Evolutionary conservation across 495 filamentous ascomycete species (phyloP).

Genomic region (Talaromyces wortmannii): DNA sequence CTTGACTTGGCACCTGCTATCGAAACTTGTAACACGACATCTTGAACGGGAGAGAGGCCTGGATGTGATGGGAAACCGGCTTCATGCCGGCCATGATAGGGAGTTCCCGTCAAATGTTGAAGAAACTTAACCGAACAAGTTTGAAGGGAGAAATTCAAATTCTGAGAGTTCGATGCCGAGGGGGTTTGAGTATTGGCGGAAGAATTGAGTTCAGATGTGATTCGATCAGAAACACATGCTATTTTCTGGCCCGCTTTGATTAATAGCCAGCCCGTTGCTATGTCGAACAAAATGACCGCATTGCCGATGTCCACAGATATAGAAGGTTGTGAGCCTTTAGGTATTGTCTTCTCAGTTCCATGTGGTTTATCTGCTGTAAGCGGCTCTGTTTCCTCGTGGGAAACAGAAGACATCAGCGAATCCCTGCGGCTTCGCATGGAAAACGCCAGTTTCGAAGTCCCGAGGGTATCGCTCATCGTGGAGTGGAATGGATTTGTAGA

Average conservation of each 20-base stretch:
- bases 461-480: conserved; percentile 5
- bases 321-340: conserved; percentile 8
- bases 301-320: conserved; percentile 53
- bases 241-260: conserved; percentile 52
- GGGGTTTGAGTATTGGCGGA: conserved; percentile 9
- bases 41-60: conserved; percentile 19
- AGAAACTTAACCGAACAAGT: conserved; percentile 57
- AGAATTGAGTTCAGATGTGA: conserved; percentile 5
- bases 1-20: conserved; percentile 19
- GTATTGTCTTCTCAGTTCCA: background rate
- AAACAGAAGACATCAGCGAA: conserved; percentile 9
- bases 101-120: conserved; percentile 48
- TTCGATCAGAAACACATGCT: conserved; percentile 30
- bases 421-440: conserved; percentile 15
- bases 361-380: conserved; percentile 3
- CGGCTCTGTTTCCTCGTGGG: conserved; percentile 4
- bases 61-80: conserved; percentile 11
- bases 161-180: conserved; percentile 16
- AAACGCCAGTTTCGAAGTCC: conserved; percentile 18
- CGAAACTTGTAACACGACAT: conserved; percentile 25
- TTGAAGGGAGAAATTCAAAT: conserved; percentile 45
- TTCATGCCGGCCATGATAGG: conserved; percentile 13
- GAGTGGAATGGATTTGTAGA: background rate
- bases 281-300: conserved; percentile 55
- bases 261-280: conserved; percentile 60